Evolutionary conservation across 495 filamentous ascomycete species (phyloP), one percentile per base, ranked within the genome.

Genomic region (Penicillium coffeae): DNA sequence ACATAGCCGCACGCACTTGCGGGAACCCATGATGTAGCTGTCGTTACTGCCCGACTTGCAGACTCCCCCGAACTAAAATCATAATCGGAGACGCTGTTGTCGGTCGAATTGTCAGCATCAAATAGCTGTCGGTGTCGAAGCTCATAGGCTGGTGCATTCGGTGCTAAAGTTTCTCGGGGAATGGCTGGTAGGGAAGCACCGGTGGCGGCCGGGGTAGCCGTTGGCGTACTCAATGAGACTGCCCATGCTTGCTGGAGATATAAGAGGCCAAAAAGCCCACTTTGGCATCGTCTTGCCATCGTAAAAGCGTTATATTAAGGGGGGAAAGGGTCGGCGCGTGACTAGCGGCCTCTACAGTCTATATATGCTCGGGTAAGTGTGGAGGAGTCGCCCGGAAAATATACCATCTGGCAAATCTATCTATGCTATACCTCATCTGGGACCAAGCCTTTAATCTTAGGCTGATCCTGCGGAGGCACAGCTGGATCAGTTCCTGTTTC

Each of bases 1-100:
- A 54, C 34, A 25, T 44, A 54, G 14, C 51, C 51, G 35, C 51
- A 54, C n/a, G 48, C 51, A 20, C 45, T 48, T 10, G 41, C 40
- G 3, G 39, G 33, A 16, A 36, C 35, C 45, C 34, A 48, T n/a
- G 45, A 45, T 9, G 36, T 42, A 2, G 20, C 33, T 42, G 49
- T 52, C 25, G 25, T 30, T 10, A 30, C 10, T 30, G 25, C 25
- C 25, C 4, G 25, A n/a, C n/a, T 30, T 10, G 25, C 25, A 30
- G 25, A 30, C 5, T 4, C 25, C 25, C 25, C 25, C 4, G 25
- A 30, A n/a, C n/a, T n/a, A n/a, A n/a, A n/a, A n/a, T n/a, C n/a
- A n/a, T n/a, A n/a, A n/a, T n/a, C n/a, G n/a, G n/a, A n/a, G n/a
- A n/a, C n/a, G n/a, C n/a, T n/a, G n/a, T n/a, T n/a, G n/a, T n/a